Evolutionary conservation across 306 rosid genomes (phyloP), one percentile per base, ranked within the genome.

Genomic region (Corylus americana): DNA sequence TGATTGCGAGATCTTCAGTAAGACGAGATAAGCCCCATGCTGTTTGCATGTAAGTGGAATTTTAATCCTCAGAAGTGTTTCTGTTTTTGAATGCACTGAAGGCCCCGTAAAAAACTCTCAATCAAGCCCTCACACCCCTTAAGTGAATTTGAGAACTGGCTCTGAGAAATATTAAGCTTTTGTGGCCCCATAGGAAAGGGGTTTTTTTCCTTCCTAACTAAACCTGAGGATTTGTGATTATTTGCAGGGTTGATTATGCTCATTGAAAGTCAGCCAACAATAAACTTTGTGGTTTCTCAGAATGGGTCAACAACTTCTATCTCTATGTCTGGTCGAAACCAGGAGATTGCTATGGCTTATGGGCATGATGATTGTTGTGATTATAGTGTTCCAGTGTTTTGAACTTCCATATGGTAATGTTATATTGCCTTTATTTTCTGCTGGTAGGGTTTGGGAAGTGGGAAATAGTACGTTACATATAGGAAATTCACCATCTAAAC

Each of bases 331-430:
- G 31, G 84, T 76, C 3, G 92, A 88, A 85, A 80, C 89, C 2
- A 87, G 55, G 76, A 90, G 88, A 76, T 78, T 92, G 82, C 71
- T 87, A 64, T 80, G 86, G 88, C 57, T 91, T 1, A 83, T 83
- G 53, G 93, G 94, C 74, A 12, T 90, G 67, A 53, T 87, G 68
- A 80, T 91, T 79, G 87, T 84, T 75, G 51, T 85, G 82, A 71
- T 91, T 79, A 77, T 91, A 39, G 80, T 86, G 4, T 68, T 95
- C 62, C 92, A 88, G 82, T 88, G 75, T 85, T 78, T 89, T 35
- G 97, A 92, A 83, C 90, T 92, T 78, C 95, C 98, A 31, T 86
- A 82, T 70, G 76, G 78, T 51, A 78, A 74, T 81, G 76, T 82
- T 35, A 17, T 89, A 48, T 83, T 87, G 25, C 84, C 94, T 70